These are phyloP conservation scores for Aphanocladium album DNA, from an alignment of 2,329 filamentous ascomycete genomes.

Conservation along the genomic window DNA sequence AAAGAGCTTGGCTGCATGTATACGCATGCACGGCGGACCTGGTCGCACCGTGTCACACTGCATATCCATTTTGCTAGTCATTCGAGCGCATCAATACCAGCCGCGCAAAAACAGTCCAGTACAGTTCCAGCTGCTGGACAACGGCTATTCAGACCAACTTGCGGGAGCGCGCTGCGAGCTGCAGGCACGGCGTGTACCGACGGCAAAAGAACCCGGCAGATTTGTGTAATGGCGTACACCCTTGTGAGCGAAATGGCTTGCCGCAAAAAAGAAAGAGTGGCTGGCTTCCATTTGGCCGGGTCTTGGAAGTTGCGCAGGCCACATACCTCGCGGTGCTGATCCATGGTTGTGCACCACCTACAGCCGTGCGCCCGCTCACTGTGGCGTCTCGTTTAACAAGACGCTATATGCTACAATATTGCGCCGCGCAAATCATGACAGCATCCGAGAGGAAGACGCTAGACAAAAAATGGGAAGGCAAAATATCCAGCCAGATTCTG, in stretches of 20 bases:
- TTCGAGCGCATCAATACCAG: conserved; percentile 15
- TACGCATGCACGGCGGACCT: not conserved
- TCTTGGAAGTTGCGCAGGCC: not conserved
- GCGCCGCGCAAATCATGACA: not conserved
- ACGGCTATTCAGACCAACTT: not conserved
- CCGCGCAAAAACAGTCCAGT: not conserved
- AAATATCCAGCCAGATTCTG: not conserved
- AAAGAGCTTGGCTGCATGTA: not conserved
- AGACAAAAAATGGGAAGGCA: no score
- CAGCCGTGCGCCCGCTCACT: no score
- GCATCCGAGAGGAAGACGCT: not conserved
- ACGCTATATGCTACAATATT: not conserved
- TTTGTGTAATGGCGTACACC: not conserved
- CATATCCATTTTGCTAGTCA: conserved; percentile 2
- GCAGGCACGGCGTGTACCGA: not conserved
- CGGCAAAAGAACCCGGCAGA: not conserved
- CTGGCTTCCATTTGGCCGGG: conserved; percentile 7
- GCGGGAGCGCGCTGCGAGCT: not conserved
- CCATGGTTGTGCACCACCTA: no score
- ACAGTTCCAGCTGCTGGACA: not conserved
- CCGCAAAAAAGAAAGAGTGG: not conserved
- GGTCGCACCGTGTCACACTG: not conserved
- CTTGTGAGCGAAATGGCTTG: not conserved
- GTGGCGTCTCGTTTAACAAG: not conserved
- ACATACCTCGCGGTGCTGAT: not conserved